Evolutionary conservation across 805 yeast genomes (phyloP), one percentile per base, ranked within the genome.

Genomic region (Sugiyamaella chiloensis): DNA sequence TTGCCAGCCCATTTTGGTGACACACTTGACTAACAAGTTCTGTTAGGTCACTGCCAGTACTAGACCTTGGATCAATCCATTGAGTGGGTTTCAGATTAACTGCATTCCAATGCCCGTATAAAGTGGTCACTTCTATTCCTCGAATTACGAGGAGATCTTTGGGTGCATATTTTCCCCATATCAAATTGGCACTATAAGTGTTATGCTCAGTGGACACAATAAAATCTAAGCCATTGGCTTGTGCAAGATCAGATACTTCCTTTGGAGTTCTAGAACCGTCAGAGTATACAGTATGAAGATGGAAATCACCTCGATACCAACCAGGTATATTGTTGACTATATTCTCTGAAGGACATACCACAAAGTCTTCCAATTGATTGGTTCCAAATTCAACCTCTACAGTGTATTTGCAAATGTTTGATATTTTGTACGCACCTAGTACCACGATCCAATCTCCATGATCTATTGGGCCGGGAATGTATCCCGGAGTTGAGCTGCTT

Each of bases 171-270:
- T 36, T 42, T 1, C 53, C 53, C 50, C 50, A 50, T 12, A 42
- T 36, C 21, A 46, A 24, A 23, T 42, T 41, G n/a, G 53, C 53
- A 27, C 48, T 35, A 8, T 32, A 30, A n/a, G 50, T 50, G 40
- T 50, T 50, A 41, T 50, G 53, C 20, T 50, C 53, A 1, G 53
- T 50, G 16, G 53, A 50, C 17, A 43, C 48, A 43, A 50, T 24
- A 23, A 50, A 50, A 29, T 46, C 48, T 24, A 50, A 42, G 36
- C 14, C n/a, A 11, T 40, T 14, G 16, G 21, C 37, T 26, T 34
- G 29, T 29, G 50, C 50, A 20, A 20, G 24, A 6, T 7, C 17
- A 9, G 37, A 12, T 11, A 50, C 35, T 31, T 50, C 48, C 19
- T 39, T 39, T 12, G 42, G 45, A 16, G 20, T 27, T 16, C 30